Conservation (phyloP, 306 rosid species). For the Casuarina equisetifolia region DNA sequence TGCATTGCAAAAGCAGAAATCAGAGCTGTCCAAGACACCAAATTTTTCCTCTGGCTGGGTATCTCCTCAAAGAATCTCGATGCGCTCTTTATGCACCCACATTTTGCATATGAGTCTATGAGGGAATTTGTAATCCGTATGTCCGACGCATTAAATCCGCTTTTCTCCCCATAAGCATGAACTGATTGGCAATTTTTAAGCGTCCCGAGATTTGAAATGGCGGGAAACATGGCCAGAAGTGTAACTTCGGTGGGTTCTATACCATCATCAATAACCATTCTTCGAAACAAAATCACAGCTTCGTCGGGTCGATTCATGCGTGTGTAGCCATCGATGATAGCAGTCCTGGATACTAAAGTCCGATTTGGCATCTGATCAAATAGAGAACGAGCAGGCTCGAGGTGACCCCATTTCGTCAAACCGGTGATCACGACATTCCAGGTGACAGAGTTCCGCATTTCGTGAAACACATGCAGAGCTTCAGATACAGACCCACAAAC, state of each 20-base stretch:
- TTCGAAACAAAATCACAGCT: constrained; percentile 51
- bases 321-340: constrained; percentile 59
- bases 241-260: constrained; percentile 62
- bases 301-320: constrained; percentile 44
- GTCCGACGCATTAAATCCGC: constrained; percentile 54
- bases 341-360: constrained; percentile 72
- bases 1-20: constrained; percentile 68
- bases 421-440: constrained; percentile 72
- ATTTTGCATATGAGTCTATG: constrained; percentile 65
- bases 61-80: constrained; percentile 51
- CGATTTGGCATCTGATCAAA: constrained; percentile 54
- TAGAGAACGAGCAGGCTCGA: constrained; percentile 46
- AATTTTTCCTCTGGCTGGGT: constrained; percentile 44
- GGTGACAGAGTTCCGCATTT: constrained; percentile 58
- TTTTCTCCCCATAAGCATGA: constrained; percentile 66
- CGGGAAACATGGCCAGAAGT: constrained; percentile 56
- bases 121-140: constrained; percentile 62
- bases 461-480: constrained; percentile 49
- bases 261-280: constrained; percentile 49
- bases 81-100: constrained; percentile 66
- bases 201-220: constrained; percentile 56
- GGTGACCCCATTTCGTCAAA: constrained; percentile 57
- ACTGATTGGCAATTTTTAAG: constrained; percentile 53
- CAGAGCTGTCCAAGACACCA: constrained; percentile 69
- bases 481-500: constrained; percentile 43